A percentile compares a stretch with the other conserved stretches of the same genome.
phyloP scores from a whole-genome alignment of 2,329 filamentous ascomycete genomes.

The Blastomyces silverae region DNA sequence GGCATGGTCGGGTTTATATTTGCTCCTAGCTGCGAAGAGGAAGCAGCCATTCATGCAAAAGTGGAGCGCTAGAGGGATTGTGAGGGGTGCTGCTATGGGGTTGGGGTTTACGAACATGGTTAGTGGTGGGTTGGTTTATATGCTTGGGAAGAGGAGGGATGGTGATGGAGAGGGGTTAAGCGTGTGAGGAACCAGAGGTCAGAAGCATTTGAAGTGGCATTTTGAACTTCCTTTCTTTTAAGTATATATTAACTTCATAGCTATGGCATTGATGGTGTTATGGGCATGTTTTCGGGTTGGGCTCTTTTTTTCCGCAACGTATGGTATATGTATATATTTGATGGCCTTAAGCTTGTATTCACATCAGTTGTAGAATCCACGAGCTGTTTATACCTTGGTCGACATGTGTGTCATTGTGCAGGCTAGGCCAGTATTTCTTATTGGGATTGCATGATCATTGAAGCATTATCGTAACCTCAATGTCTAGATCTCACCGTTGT shows the following conservation, averaged over 20 bases:
- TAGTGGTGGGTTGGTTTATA: constrained; percentile 43
- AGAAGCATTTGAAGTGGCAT: neutral
- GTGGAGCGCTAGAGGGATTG: constrained; percentile 40
- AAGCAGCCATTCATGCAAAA: constrained; percentile 44
- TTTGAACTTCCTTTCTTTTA: neutral
- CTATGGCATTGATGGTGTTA: constrained; percentile 8
- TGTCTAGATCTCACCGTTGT: neutral
- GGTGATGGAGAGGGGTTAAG: constrained; percentile 36
- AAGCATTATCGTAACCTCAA: neutral
- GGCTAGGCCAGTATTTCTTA: neutral
- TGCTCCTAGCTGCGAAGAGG: constrained; percentile 55
- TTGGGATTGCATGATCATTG: neutral
- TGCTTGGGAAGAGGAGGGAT: constrained; percentile 39
- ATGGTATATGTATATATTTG: neutral
- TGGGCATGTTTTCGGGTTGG: neutral
- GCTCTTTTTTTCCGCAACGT: neutral
- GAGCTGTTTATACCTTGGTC: neutral
- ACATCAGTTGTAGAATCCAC: neutral
- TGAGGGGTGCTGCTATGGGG: constrained; percentile 43
- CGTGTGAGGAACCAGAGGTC: neutral
- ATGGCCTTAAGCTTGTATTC: neutral
- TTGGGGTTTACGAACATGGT: constrained; percentile 43
- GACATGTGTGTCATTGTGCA: neutral
- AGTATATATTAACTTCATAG: neutral
- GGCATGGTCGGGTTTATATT: constrained; percentile 59